A percentile compares a stretch with the other conserved stretches of the same genome.
Evolutionary conservation across 1,284 basidiomycete genomes (phyloP).

Genomic region (Ustilago curta): DNA sequence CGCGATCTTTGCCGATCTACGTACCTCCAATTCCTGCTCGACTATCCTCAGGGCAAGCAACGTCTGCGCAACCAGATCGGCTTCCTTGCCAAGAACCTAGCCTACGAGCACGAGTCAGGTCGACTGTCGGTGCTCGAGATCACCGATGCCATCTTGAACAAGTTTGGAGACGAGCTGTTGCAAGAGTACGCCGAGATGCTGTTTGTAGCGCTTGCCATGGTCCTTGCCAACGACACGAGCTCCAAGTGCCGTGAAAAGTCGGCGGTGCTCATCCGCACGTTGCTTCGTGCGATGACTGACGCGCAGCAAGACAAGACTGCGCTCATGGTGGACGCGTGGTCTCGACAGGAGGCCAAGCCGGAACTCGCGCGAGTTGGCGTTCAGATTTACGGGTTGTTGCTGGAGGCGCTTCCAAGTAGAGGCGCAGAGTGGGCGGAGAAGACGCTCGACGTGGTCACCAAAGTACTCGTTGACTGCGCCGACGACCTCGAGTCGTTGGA

Average conservation of each 20-base stretch:
- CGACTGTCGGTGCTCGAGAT: constrained; percentile 92
- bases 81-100: constrained; percentile 92
- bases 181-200: constrained; percentile 87
- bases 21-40: constrained; percentile 92
- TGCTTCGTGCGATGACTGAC: constrained; percentile 79
- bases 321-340: constrained; percentile 85
- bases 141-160: constrained; percentile 82
- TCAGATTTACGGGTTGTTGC: constrained; percentile 72
- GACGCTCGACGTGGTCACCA: constrained; percentile 32
- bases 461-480: constrained; percentile 44
- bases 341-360: constrained; percentile 74
- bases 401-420: constrained; percentile 72
- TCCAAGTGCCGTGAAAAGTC: constrained; percentile 89
- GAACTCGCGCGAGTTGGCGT: constrained; percentile 79
- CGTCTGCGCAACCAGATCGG: constrained; percentile 88
- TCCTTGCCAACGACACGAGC: constrained; percentile 92
- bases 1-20: constrained; percentile 91
- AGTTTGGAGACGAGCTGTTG: constrained; percentile 84
- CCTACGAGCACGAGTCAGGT: constrained; percentile 90
- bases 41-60: constrained; percentile 96
- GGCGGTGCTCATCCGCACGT: constrained; percentile 80
- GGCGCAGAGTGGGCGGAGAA: constrained; percentile 29
- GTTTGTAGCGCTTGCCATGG: constrained; percentile 91
- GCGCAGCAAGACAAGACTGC: constrained; percentile 76
- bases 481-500: constrained; percentile 55